Percentiles rank a stretch among this genome's conserved stretches.
Evolutionary conservation across 192 early-diverging fungal species (phyloP).

Genomic region (Podila epicladia): DNA sequence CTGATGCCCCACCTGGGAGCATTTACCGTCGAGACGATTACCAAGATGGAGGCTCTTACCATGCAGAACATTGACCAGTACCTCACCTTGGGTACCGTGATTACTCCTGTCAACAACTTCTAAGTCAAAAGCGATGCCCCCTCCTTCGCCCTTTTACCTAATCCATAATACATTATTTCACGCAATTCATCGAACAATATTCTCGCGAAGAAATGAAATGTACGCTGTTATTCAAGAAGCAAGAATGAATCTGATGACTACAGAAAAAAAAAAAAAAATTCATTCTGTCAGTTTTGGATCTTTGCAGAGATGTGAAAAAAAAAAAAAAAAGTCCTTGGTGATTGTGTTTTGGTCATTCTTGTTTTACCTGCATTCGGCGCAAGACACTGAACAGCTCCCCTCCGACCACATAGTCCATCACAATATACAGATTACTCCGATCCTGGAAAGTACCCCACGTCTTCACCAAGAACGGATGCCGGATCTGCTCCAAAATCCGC

Average conservation of each 20-base stretch:
- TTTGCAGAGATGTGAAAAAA: neutral
- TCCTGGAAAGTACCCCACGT: constrained; percentile 97
- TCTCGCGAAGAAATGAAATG: too few species aligned
- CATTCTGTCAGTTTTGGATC: neutral
- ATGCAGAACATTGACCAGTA: constrained; percentile 52
- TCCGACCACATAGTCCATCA: constrained; percentile 95
- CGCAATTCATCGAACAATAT: too few species aligned
- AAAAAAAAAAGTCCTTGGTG: neutral
- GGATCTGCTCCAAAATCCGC: constrained; percentile 85
- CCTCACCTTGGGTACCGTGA: constrained; percentile 21
- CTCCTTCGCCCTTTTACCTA: too few species aligned
- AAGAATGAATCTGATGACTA: too few species aligned
- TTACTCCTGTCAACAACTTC: constrained; percentile 52
- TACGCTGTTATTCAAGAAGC: too few species aligned
- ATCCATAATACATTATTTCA: too few species aligned
- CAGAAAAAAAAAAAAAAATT: too few species aligned
- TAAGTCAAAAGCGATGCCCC: neutral
- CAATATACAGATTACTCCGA: constrained; percentile 86
- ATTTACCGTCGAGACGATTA: constrained; percentile 43
- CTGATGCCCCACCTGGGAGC: constrained; percentile 46
- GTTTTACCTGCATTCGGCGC: constrained; percentile 77
- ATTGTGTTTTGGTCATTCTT: too few species aligned
- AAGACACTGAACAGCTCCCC: constrained; percentile 89
- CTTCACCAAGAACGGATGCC: constrained; percentile 91
- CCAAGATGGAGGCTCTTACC: constrained; percentile 46